Evolutionary conservation across 2,329 filamentous ascomycete genomes (phyloP), one percentile per base, ranked within the genome.

Genomic region (Teratosphaeria viscida): DNA sequence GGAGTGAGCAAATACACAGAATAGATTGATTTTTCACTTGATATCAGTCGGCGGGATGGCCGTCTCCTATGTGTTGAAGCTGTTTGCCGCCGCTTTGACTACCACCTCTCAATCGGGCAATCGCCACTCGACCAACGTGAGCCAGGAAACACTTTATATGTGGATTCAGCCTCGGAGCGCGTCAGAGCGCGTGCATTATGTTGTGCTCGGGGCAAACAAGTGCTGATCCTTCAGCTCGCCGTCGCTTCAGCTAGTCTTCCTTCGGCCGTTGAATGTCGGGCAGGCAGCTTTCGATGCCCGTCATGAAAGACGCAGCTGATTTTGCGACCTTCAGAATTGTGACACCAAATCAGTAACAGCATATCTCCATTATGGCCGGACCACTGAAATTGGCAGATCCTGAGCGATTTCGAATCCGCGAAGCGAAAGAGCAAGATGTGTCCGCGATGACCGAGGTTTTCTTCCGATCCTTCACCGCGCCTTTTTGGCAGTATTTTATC

Each of bases 381-480:
- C 19, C 32, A 19, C 32, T 57, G 27, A 53, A 54, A 6, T 43
- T 57, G 12, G 35, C 58, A 12, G 58, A 53, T 6, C 43, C 53
- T n/a, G 11, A 14, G 11, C 58, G 55, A 7, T 62, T 55, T 56
- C 37, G 35, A n/a, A 60, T 61, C n/a, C 62, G 62, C 10, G 58
- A 57, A 37, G 60, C 62, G 26, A 61, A 12, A 26, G 57, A 60
- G 37, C 57, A 52, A 16, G 62, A 64, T 59, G 57, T 58, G 5
- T 27, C 58, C 11, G 60, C 27, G 11, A 57, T 64, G 56, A 64
- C 62, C 10, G 56, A 61, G 8, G 57, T 56, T 35, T 63, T 61
- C 57, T 64, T 59, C 37, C 27, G 49, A n/a, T 63, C 60, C 54
- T 64, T 64, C 61, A 60, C 61, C 39, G 62, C 62, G 8, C 54